Evolutionary conservation across 1,284 basidiomycete species (phyloP).

Genomic region (Stereum hirsutum): DNA sequence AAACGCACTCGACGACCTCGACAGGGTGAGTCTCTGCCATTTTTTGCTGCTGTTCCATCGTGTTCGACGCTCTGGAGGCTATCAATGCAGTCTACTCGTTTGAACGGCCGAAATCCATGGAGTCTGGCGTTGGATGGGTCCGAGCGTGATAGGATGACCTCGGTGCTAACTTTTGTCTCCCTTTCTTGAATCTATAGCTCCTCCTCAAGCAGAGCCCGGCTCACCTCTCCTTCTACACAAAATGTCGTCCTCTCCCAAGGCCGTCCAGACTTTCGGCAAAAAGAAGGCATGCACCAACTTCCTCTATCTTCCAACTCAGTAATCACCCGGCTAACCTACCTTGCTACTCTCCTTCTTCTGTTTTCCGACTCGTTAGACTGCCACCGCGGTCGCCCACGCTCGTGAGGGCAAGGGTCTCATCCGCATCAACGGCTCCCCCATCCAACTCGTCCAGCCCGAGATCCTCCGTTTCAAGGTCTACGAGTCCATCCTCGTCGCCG

Average conservation of each 20-base stretch:
- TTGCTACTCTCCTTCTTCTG: too few species aligned
- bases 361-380: conserved; percentile 63
- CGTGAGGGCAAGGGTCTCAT: conserved; percentile 97
- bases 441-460: conserved; percentile 90
- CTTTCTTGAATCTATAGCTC: conserved; percentile 8
- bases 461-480: conserved; percentile 98
- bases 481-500: conserved; percentile 87
- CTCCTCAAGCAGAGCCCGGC: conserved; percentile 6
- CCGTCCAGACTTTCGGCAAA: conserved; percentile 98
- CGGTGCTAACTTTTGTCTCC: conserved; percentile 4
- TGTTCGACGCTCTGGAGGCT: conserved; percentile 5
- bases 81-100: neutral
- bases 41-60: too few species aligned
- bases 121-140: conserved; percentile 30
- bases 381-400: conserved; percentile 93
- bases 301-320: neutral
- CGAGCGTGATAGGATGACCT: conserved; percentile 26
- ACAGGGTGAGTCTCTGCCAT: conserved; percentile 29
- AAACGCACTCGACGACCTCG: conserved; percentile 23
- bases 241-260: conserved; percentile 74
- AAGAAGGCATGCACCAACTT: conserved; percentile 68
- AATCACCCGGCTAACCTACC: neutral
- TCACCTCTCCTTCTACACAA: conserved; percentile 21
- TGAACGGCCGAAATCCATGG: conserved; percentile 10
- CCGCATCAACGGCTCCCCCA: conserved; percentile 95